A percentile compares a stretch with the other conserved stretches of the same genome.
Evolutionary conservation across 257 asterid species (phyloP).

Genomic region (Petunia secreta): DNA sequence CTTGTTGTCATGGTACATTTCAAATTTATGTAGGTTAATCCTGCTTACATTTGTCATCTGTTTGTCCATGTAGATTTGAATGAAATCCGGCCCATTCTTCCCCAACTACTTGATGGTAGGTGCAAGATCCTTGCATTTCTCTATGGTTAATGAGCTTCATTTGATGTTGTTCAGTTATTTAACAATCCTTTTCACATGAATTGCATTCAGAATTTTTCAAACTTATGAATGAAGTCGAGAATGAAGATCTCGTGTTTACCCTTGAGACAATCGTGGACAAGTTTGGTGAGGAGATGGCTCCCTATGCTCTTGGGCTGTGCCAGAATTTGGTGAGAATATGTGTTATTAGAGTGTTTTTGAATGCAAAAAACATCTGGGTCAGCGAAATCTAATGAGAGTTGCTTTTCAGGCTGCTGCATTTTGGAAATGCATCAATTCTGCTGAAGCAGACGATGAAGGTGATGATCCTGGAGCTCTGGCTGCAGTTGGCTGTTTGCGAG

Average conservation of each 20-base stretch:
- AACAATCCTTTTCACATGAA: neutral
- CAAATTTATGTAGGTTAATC: neutral
- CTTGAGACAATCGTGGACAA: constrained; percentile 98
- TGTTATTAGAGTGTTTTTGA: constrained; percentile 15
- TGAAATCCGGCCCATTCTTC: constrained; percentile 94
- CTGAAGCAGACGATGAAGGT: constrained; percentile 95
- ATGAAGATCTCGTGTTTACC: constrained; percentile 97
- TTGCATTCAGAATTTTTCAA: constrained; percentile 78
- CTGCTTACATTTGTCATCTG: constrained; percentile 25
- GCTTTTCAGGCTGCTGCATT: constrained; percentile 87
- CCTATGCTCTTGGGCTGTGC: constrained; percentile 97
- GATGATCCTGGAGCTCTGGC: constrained; percentile 99
- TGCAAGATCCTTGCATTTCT: constrained; percentile 21
- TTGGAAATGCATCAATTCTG: constrained; percentile 93
- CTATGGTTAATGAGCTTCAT: constrained; percentile 1
- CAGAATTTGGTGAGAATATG: constrained; percentile 77
- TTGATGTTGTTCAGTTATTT: neutral
- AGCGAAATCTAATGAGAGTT: constrained; percentile 14
- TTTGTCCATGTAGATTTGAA: constrained; percentile 60
- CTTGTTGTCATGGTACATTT: constrained; percentile 16
- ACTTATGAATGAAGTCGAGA: constrained; percentile 97
- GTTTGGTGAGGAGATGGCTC: constrained; percentile 99
- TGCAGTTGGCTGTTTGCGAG: constrained; percentile 99
- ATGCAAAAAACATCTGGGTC: neutral
- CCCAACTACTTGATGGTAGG: constrained; percentile 91